Evolutionary conservation across 78 protist genomes (phyloP).

Genomic region (Dictyostelium capitatum): DNA sequence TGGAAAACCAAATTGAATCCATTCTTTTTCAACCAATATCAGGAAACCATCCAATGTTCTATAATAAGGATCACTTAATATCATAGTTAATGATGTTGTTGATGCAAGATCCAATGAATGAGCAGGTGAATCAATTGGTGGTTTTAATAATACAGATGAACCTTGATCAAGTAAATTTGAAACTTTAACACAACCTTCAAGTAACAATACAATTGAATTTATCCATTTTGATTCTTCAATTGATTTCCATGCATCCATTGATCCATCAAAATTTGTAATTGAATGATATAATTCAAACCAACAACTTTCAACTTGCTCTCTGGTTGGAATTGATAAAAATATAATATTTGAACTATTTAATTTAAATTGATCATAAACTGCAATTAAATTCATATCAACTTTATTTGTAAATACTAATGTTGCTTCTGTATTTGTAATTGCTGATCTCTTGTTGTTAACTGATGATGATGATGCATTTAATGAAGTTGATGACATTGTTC

Average conservation of each 20-base stretch:
- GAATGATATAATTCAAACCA: constrained; percentile 60
- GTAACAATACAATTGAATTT: not conserved
- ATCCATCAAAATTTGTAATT: constrained; percentile 58
- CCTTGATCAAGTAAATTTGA: constrained; percentile 32
- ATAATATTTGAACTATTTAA: constrained; percentile 26
- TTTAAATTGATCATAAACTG: constrained; percentile 56
- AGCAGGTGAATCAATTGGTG: constrained; percentile 6
- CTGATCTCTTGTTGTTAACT: not conserved
- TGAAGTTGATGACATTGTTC: not conserved
- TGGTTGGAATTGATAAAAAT: constrained; percentile 1
- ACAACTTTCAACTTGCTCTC: constrained; percentile 35
- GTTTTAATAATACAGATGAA: constrained; percentile 39
- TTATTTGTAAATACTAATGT: constrained; percentile 68
- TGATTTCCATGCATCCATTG: constrained; percentile 60
- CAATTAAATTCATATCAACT: constrained; percentile 18
- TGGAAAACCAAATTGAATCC: constrained; percentile 92
- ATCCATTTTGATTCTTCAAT: constrained; percentile 55
- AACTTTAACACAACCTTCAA: constrained; percentile 48
- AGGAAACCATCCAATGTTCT: constrained; percentile 93
- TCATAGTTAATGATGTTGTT: constrained; percentile 79
- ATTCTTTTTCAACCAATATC: constrained; percentile 94
- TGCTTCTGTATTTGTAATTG: not conserved
- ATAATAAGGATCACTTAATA: constrained; percentile 93
- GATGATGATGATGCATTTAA: not conserved
- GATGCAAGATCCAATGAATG: constrained; percentile 74